Conservation (phyloP, 2,329 filamentous ascomycete species). For the Paraphoma chrysanthemicola region DNA sequence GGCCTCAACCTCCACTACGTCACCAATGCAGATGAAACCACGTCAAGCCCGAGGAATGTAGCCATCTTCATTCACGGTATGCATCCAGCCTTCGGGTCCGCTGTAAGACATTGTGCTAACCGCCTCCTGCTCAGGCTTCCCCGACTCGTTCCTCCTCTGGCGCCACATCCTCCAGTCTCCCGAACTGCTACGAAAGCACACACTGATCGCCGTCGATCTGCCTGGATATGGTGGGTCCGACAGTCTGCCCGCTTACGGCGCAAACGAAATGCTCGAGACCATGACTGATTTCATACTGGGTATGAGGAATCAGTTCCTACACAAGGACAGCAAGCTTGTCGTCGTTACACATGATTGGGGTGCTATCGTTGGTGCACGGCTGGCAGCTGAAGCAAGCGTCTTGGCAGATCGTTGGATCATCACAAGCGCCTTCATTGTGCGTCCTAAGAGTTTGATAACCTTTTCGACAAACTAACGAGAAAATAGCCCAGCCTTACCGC, state of each 20-base stretch:
- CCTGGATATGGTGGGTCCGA: constrained; percentile 67
- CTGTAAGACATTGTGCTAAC: not conserved
- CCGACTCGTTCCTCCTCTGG: constrained; percentile 65
- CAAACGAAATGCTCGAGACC: constrained; percentile 60
- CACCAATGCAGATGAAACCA: constrained; percentile 38
- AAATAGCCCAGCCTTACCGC: constrained; percentile 50
- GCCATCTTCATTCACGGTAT: constrained; percentile 63
- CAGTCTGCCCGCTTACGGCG: constrained; percentile 56
- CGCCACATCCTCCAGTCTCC: constrained; percentile 54
- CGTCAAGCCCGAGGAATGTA: constrained; percentile 44
- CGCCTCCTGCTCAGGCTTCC: constrained; percentile 54
- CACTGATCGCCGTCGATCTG: constrained; percentile 63
- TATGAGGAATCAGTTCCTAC: constrained; percentile 55
- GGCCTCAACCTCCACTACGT: constrained; percentile 64
- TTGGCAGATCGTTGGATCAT: constrained; percentile 64
- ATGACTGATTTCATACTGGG: constrained; percentile 61
- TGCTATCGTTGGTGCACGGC: constrained; percentile 58
- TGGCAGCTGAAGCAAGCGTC: constrained; percentile 65
- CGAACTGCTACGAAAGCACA: constrained; percentile 46
- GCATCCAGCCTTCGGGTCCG: not conserved
- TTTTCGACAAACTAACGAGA: not conserved
- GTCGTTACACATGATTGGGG: constrained; percentile 65
- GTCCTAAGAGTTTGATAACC: constrained; percentile 19
- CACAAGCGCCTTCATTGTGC: constrained; percentile 61
- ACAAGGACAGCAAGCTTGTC: constrained; percentile 43